Evolutionary conservation across 2,329 filamentous ascomycete species (phyloP).

Genomic region (Dactylellina leptospora): DNA sequence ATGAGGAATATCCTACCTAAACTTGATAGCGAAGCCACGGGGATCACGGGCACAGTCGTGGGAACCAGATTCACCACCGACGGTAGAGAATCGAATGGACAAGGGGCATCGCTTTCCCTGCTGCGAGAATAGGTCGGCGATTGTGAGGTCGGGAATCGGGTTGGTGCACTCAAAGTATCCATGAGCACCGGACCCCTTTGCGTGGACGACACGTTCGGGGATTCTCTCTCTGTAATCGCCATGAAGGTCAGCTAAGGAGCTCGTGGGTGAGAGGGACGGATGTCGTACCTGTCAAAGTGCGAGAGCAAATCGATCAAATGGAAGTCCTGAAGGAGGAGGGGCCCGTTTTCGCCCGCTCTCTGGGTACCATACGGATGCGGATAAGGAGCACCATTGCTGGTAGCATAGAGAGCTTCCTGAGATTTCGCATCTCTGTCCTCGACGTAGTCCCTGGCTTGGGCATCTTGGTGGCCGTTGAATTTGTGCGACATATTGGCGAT

Average conservation of each 20-base stretch:
- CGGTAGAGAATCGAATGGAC: slow-evolving; percentile 76
- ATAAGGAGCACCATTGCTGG: slow-evolving; percentile 68
- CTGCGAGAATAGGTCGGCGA: slow-evolving; percentile 66
- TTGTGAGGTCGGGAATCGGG: slow-evolving; percentile 66
- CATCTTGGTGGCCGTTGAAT: slow-evolving; percentile 40
- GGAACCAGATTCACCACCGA: slow-evolving; percentile 76
- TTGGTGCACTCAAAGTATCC: slow-evolving; percentile 64
- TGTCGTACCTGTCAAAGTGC: slow-evolving; percentile 63
- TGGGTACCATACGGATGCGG: slow-evolving; percentile 69
- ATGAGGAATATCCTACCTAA: slow-evolving; percentile 58
- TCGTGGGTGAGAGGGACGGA: background rate
- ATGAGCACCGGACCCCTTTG: slow-evolving; percentile 61
- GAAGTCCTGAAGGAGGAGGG: slow-evolving; percentile 71
- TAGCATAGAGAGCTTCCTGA: slow-evolving; percentile 63
- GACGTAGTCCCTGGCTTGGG: slow-evolving; percentile 37
- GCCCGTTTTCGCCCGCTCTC: slow-evolving; percentile 68
- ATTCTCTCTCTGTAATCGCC: slow-evolving; percentile 61
- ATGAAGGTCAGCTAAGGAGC: background rate
- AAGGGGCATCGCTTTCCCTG: slow-evolving; percentile 75
- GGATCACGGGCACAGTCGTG: slow-evolving; percentile 77
- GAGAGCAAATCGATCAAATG: slow-evolving; percentile 71
- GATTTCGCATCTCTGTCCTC: slow-evolving; percentile 46
- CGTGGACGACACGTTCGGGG: slow-evolving; percentile 62
- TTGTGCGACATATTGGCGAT: slow-evolving; percentile 43
- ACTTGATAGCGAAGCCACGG: slow-evolving; percentile 76